Base-by-base conservation (phyloP, 2,329 filamentous ascomycete species). In the Penicillium rolfsii region DNA sequence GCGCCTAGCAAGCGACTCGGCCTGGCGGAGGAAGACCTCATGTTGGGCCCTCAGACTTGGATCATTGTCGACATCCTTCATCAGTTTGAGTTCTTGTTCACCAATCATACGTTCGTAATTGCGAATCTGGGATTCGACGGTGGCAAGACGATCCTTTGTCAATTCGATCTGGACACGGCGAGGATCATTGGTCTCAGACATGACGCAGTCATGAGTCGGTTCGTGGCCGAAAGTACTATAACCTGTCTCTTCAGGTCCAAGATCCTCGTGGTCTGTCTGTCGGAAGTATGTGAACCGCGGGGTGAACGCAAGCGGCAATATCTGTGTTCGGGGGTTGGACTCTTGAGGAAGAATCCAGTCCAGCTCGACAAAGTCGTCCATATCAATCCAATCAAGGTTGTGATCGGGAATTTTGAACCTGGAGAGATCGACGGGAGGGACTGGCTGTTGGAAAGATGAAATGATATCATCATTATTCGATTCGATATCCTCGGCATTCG, bases 341-440 rank as follows among this genome's bases (percentile, higher is more conserved):
- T 96, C 91, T 14, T 91, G 90, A 0, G 94, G 94, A 26, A 97
- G 79, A 57, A 97, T 93, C 94, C 94, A 98, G 74, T 97, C 96
- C 24, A 99, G 81, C 75, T 99, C 95, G 33, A 99, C 93, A 77
- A 99, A 99, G 74, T 99, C 95, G 73, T 99, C 95, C 93, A 99
- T 98, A 72, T 99, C 95, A 64, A 99, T 93, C 95, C 95, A 99
- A 58, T 89, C 93, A 67, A 93, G 88, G 71, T 99, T 95, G 57
- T 96, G 91, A 74, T 99, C 95, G 0, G 95, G 94, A 53, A 99
- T 99, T 0, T 89, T 94, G 73, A 99, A 99, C 56, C 90, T 89
- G 0, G 93, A 96, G 53, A 97, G 82, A 73, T 89, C 86, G 8
- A 84, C 80, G 26, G 81, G 78, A 2, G 81, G 74, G 3, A 79